These are phyloP conservation scores for Grosmannia penicillata DNA, from an alignment of 2,329 filamentous ascomycete genomes.

Conservation along the genomic window DNA sequence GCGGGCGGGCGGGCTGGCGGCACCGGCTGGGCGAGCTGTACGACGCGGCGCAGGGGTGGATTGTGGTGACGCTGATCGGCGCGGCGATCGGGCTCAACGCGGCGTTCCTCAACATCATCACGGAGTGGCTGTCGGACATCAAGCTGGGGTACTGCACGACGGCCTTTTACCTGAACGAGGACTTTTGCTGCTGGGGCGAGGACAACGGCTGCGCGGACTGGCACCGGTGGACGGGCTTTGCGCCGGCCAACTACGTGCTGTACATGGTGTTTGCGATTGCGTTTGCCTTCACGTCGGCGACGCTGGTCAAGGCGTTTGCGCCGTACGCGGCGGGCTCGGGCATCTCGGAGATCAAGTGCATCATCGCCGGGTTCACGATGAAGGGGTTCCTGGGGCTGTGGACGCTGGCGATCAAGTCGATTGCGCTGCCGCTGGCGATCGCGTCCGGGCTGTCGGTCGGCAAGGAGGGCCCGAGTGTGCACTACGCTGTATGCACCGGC, in stretches of 20 bases:
- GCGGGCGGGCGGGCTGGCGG: conserved; percentile 57
- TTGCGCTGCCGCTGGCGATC: conserved; percentile 81
- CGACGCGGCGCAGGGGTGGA: conserved; percentile 94
- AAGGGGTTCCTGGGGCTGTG: conserved; percentile 89
- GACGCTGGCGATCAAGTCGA: conserved; percentile 87
- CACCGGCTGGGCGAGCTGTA: conserved; percentile 73
- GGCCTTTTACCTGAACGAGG: conserved; percentile 92
- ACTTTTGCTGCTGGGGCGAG: conserved; percentile 95
- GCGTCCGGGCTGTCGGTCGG: conserved; percentile 88
- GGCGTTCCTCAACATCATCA: conserved; percentile 84
- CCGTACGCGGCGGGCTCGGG: conserved; percentile 94
- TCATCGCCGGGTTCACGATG: conserved; percentile 98
- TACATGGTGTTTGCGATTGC: conserved; percentile 76
- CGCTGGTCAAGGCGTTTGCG: conserved; percentile 77
- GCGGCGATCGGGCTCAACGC: conserved; percentile 89
- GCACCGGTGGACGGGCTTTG: conserved; percentile 74
- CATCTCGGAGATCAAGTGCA: conserved; percentile 98
- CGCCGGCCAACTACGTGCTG: conserved; percentile 66
- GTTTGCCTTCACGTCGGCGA: conserved; percentile 71
- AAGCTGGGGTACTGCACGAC: conserved; percentile 94
- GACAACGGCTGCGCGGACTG: conserved; percentile 80
- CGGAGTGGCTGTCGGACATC: conserved; percentile 91
- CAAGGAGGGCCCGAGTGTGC: conserved; percentile 96
- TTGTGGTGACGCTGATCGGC: conserved; percentile 87
- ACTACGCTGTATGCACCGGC: conserved; percentile 94